These are phyloP conservation scores for Penstemon eatonii DNA, from an alignment of 257 asterid species.

Conservation along the genomic window DNA sequence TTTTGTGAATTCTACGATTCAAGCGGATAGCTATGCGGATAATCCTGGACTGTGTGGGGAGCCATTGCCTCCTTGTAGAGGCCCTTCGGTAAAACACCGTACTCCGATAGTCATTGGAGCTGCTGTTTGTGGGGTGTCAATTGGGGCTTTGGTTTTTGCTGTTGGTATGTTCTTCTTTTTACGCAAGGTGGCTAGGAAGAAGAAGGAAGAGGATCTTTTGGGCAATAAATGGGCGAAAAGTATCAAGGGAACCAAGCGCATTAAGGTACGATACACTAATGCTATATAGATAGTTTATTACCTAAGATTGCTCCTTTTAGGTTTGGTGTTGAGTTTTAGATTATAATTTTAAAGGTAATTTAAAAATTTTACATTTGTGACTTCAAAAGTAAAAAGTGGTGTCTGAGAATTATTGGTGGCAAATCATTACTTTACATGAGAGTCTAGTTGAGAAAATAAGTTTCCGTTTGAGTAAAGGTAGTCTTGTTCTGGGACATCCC, in stretches of 20 bases:
- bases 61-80: constrained; percentile 38
- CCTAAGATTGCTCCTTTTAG: too few species aligned
- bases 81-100: constrained; percentile 20
- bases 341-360: too few species aligned
- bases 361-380: too few species aligned
- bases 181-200: constrained; percentile 40
- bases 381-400: too few species aligned
- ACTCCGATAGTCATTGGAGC: constrained; percentile 37
- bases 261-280: constrained; percentile 40
- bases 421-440: too few species aligned
- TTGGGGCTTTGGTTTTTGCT: constrained; percentile 35
- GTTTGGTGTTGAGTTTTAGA: too few species aligned
- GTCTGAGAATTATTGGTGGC: too few species aligned
- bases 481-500: too few species aligned
- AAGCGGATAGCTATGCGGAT: constrained; percentile 31
- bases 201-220: constrained; percentile 50
- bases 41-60: constrained; percentile 48
- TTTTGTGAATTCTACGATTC: constrained; percentile 26
- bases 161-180: constrained; percentile 35
- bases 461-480: too few species aligned
- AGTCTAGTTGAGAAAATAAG: too few species aligned
- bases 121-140: constrained; percentile 39
- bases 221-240: constrained; percentile 61
- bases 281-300: not conserved
- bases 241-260: constrained; percentile 48